Conservation (phyloP, 345 rosid genomes). For the Heritiera littoralis region DNA sequence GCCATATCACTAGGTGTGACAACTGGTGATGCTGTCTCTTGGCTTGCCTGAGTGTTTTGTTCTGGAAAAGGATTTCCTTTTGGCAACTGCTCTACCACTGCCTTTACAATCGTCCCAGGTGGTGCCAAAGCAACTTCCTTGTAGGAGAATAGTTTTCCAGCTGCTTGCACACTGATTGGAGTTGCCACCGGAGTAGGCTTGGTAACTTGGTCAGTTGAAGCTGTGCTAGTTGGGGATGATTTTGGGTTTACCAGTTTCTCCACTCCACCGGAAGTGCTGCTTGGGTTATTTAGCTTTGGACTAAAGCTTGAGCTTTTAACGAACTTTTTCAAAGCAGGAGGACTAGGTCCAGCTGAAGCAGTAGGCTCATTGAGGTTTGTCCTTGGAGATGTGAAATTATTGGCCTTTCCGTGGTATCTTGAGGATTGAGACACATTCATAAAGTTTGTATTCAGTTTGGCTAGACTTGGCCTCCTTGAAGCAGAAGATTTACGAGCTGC, state of each 20-base stretch:
- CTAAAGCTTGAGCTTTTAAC: conserved; percentile 75
- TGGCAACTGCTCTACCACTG: conserved; percentile 73
- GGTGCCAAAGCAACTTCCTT: conserved; percentile 99
- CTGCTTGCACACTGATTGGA: conserved; percentile 65
- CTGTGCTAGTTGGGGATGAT: conserved; percentile 54
- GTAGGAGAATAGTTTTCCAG: conserved; percentile 90
- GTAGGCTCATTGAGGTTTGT: conserved; percentile 49
- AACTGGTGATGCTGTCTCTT: conserved; percentile 37
- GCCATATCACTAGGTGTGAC: conserved; percentile 30
- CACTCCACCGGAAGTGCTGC: conserved; percentile 40
- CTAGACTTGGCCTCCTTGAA: conserved; percentile 77
- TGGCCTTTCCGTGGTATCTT: conserved; percentile 63
- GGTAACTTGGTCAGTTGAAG: conserved; percentile 51
- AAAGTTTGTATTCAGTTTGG: conserved; percentile 87
- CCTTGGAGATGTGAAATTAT: conserved; percentile 64
- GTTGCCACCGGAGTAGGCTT: conserved; percentile 49
- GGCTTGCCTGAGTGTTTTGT: conserved; percentile 27
- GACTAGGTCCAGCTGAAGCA: conserved; percentile 43
- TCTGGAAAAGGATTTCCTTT: conserved; percentile 43
- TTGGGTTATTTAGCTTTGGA: conserved; percentile 50
- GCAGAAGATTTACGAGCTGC: conserved; percentile 63
- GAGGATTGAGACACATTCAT: conserved; percentile 64
- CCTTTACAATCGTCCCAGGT: conserved; percentile 89
- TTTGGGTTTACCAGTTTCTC: conserved; percentile 50
- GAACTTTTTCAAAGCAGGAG: conserved; percentile 54